phyloP scores from a whole-genome alignment of 2,329 filamentous ascomycete genomes.

The Fusarium sarcochroum region DNA sequence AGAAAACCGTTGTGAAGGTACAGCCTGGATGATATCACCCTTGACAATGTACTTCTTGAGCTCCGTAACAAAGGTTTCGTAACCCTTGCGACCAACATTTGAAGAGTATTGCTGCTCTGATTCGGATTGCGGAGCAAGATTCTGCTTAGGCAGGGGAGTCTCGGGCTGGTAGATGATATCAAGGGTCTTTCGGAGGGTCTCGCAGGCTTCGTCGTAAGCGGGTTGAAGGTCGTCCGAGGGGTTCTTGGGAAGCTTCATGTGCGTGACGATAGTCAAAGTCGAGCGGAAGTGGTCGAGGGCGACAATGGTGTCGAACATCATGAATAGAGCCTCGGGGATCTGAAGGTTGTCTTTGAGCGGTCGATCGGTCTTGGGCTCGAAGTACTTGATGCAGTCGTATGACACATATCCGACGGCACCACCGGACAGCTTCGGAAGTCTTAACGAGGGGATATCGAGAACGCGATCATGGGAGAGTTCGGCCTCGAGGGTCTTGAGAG shows the following conservation, averaged over 20 bases:
- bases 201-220: slow-evolving; percentile 69
- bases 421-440: slow-evolving; percentile 87
- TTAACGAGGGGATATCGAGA: slow-evolving; percentile 84
- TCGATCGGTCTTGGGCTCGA: slow-evolving; percentile 95
- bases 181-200: slow-evolving; percentile 71
- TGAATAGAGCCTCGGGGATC: slow-evolving; percentile 95
- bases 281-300: slow-evolving; percentile 97
- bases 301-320: slow-evolving; percentile 95
- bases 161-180: slow-evolving; percentile 80
- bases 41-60: slow-evolving; percentile 92
- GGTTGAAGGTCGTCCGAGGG: slow-evolving; percentile 63
- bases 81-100: slow-evolving; percentile 90
- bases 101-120: slow-evolving; percentile 86
- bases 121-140: slow-evolving; percentile 68
- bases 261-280: slow-evolving; percentile 93
- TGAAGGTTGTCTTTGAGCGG: slow-evolving; percentile 89
- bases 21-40: slow-evolving; percentile 97
- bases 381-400: slow-evolving; percentile 97
- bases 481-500: slow-evolving; percentile 83
- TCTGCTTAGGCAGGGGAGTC: slow-evolving; percentile 82
- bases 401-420: slow-evolving; percentile 97
- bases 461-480: slow-evolving; percentile 86
- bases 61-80: slow-evolving; percentile 87
- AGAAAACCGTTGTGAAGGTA: slow-evolving; percentile 93
- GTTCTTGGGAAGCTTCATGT: slow-evolving; percentile 77